Evolutionary conservation across 2,329 filamentous ascomycete species (phyloP).

Genomic region (Fusarium nisikadoi): DNA sequence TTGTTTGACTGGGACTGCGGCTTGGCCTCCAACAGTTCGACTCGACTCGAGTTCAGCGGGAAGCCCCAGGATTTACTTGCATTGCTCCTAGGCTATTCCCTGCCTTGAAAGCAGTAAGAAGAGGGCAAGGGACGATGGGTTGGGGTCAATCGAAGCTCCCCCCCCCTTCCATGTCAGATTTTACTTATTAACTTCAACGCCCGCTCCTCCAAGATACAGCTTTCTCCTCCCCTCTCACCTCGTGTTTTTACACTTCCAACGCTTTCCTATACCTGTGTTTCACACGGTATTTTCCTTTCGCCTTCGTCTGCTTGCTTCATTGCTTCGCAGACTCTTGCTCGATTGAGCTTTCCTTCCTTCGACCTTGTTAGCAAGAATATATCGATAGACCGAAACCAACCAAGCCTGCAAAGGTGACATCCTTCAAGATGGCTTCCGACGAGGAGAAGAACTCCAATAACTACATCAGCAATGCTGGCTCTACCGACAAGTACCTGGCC

Average conservation of each 20-base stretch:
- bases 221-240: not conserved
- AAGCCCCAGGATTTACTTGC: not conserved
- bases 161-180: constrained; percentile 24
- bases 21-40: not conserved
- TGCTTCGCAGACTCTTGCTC: constrained; percentile 34
- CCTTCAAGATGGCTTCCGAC: constrained; percentile 40
- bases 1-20: not conserved
- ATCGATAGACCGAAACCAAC: constrained; percentile 2
- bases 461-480: constrained; percentile 43
- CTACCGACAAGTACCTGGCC: constrained; percentile 29
- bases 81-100: constrained; percentile 5
- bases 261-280: constrained; percentile 4
- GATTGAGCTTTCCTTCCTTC: constrained; percentile 32
- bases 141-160: constrained; percentile 15
- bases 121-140: constrained; percentile 6
- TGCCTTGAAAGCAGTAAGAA: not conserved
- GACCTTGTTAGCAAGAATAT: constrained; percentile 4
- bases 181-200: constrained; percentile 37
- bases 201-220: constrained; percentile 2
- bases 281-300: constrained; percentile 19
- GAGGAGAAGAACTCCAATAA: constrained; percentile 45
- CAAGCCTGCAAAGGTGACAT: constrained; percentile 12
- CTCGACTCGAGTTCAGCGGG: not conserved
- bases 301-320: constrained; percentile 38
- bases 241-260: constrained; percentile 5